Evolutionary conservation across 768 basidiomycete genomes (phyloP), one percentile per base, ranked within the genome.

Genomic region (Boletus subcaerulescens): DNA sequence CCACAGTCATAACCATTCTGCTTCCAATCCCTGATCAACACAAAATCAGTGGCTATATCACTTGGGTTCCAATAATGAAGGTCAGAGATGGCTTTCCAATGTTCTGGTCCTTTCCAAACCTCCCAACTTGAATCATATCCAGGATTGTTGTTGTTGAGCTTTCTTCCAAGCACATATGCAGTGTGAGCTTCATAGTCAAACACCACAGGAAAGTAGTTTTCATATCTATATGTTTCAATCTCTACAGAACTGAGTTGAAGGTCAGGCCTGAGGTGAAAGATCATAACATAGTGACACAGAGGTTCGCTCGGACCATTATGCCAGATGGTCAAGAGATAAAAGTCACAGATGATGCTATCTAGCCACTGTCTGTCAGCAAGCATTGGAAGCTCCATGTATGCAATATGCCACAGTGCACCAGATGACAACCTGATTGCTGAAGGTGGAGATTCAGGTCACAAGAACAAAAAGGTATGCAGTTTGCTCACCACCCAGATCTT

Each of bases 1-100:
- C 54, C 48, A 45, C 48, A 55, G 33, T 55, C 44, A 20, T 55
- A 55, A 2, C 54, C 54, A 55, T 55, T 55, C 26, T 55, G 54
- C 5, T 3, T 22, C 54, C 54, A 54, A 11, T 57, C 52, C 15
- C 24, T 33, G 1, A 5, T 11, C 3, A 33, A 4, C 3, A 55
- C 36, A 0, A 20, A 1, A 13, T 52, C 38, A 3, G 3, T 6
- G 1, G 40, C 38, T 5, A 35, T 1, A 33, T 53, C 26, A 3
- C 31, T 35, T 7, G 29, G 29, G 26, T 48, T 11, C 51, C 56
- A 57, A 1, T 9, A 1, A 14, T 57, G 46, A 22, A 57, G 51
- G 8, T 53, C 17, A 1, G 56, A 46, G 5, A 48, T 18, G 5
- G 39, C 39, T 1, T 4, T 6, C 56, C 51, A 57, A 13, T 5